These are phyloP conservation scores for Neurospora sp. DNA, from an alignment of 495 filamentous ascomycete genomes.

Conservation along the genomic window DNA sequence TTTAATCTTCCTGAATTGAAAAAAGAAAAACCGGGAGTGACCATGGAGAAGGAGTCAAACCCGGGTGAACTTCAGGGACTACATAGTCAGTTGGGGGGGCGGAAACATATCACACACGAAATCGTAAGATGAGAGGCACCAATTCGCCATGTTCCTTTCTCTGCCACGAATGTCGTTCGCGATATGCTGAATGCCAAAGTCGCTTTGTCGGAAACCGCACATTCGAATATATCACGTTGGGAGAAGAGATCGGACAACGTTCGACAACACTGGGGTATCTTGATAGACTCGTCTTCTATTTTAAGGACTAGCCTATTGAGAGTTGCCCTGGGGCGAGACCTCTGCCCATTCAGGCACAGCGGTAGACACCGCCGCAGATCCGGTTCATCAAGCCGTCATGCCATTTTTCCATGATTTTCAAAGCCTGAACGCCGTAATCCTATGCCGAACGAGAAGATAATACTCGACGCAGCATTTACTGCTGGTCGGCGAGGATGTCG, in stretches of 20 bases:
- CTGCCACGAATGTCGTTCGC: neutral
- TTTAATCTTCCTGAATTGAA: constrained; percentile 36
- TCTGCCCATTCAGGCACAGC: constrained; percentile 2
- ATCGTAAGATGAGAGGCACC: neutral
- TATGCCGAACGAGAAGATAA: constrained; percentile 12
- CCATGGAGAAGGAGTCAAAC: constrained; percentile 32
- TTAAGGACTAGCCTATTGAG: constrained; percentile 17
- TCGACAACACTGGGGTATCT: constrained; percentile 2
- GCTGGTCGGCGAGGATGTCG: constrained; percentile 74
- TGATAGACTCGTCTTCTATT: constrained; percentile 3
- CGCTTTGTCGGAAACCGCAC: neutral
- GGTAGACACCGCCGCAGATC: neutral
- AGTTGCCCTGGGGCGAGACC: constrained; percentile 5
- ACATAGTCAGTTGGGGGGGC: neutral
- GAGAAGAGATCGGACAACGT: neutral
- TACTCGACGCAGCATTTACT: constrained; percentile 33
- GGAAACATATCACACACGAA: constrained; percentile 8
- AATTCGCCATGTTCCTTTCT: neutral
- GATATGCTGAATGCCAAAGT: neutral
- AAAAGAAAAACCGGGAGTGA: constrained; percentile 34
- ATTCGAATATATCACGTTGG: neutral
- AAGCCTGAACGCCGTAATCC: constrained; percentile 33
- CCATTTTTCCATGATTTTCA: constrained; percentile 10
- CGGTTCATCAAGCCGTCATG: constrained; percentile 14
- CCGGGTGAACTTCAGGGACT: constrained; percentile 15